Evolutionary conservation across 805 yeast genomes (phyloP).

Genomic region (Metschnikowia cerradonensis): DNA sequence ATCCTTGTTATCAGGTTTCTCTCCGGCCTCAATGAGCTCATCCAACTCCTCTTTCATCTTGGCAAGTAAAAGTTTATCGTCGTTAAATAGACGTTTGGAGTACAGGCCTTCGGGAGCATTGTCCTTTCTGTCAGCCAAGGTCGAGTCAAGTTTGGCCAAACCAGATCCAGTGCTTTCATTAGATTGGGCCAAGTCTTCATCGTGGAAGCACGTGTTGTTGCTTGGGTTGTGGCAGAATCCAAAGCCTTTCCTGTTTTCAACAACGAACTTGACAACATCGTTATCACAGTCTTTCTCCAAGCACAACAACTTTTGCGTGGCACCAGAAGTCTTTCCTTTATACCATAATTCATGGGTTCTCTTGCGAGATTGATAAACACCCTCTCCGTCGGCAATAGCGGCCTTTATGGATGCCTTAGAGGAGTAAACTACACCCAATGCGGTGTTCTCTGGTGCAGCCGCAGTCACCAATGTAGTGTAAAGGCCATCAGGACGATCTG

Average conservation of each 20-base stretch:
- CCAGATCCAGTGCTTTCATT: constrained; percentile 57
- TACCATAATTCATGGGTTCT: constrained; percentile 82
- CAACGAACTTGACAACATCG: constrained; percentile 84
- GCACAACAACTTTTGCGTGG: constrained; percentile 70
- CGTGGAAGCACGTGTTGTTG: constrained; percentile 66
- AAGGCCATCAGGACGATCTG: constrained; percentile 85
- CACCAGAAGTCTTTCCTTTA: constrained; percentile 96
- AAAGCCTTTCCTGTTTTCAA: constrained; percentile 68
- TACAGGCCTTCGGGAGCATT: constrained; percentile 92
- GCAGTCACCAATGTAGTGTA: constrained; percentile 80
- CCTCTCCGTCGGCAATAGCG: constrained; percentile 75
- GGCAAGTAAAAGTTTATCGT: constrained; percentile 70
- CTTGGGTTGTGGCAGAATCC: constrained; percentile 92
- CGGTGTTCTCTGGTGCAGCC: constrained; percentile 49
- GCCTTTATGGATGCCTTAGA: constrained; percentile 75
- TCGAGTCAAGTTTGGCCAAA: constrained; percentile 59
- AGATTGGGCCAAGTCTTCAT: constrained; percentile 28
- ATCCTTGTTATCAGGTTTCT: constrained; percentile 30
- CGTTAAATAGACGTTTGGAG: constrained; percentile 82
- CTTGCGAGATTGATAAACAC: constrained; percentile 91
- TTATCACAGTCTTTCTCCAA: constrained; percentile 86
- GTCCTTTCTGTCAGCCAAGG: constrained; percentile 56
- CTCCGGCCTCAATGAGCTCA: constrained; percentile 81
- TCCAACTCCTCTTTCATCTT: constrained; percentile 95
- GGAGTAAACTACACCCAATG: constrained; percentile 87